Conservation (phyloP, 1,284 basidiomycete species). For the Neolentinus lepideus region DNA sequence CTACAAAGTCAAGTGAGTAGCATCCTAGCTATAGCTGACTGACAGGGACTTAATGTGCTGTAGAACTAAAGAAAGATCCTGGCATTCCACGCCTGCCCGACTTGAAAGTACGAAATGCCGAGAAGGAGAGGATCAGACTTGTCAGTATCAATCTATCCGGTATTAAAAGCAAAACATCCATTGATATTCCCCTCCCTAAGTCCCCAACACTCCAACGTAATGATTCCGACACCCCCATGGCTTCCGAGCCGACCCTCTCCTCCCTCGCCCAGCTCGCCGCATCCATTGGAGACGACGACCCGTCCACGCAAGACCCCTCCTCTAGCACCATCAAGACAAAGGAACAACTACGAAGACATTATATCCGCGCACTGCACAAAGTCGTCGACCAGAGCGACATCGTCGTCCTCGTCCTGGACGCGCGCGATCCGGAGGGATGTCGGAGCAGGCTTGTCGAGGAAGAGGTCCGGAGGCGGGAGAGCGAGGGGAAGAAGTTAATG, state of each 20-base stretch:
- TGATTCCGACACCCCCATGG: constrained; percentile 62
- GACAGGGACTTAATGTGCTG: not conserved
- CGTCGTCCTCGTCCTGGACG: constrained; percentile 83
- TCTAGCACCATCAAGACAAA: constrained; percentile 41
- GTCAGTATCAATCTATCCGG: constrained; percentile 23
- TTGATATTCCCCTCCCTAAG: constrained; percentile 3
- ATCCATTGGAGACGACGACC: constrained; percentile 6
- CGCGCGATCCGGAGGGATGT: constrained; percentile 88
- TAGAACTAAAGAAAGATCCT: constrained; percentile 79
- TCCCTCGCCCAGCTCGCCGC: constrained; percentile 18
- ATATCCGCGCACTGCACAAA: constrained; percentile 75
- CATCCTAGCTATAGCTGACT: not conserved
- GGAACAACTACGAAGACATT: constrained; percentile 63
- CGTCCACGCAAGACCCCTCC: constrained; percentile 18
- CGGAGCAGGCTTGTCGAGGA: constrained; percentile 85
- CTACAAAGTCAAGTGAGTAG: not conserved
- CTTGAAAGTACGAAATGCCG: constrained; percentile 54
- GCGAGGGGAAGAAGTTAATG: constrained; percentile 82
- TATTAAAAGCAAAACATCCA: constrained; percentile 9
- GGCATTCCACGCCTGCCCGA: constrained; percentile 72
- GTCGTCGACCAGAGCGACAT: constrained; percentile 94
- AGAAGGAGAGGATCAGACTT: constrained; percentile 36
- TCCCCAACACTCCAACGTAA: constrained; percentile 14
- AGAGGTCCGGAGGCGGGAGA: constrained; percentile 78
- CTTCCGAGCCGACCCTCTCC: constrained; percentile 38